Percentiles rank a stretch among this genome's conserved stretches.
Conservation (phyloP, 257 asterid species). For the Solanum sitiens region DNA sequence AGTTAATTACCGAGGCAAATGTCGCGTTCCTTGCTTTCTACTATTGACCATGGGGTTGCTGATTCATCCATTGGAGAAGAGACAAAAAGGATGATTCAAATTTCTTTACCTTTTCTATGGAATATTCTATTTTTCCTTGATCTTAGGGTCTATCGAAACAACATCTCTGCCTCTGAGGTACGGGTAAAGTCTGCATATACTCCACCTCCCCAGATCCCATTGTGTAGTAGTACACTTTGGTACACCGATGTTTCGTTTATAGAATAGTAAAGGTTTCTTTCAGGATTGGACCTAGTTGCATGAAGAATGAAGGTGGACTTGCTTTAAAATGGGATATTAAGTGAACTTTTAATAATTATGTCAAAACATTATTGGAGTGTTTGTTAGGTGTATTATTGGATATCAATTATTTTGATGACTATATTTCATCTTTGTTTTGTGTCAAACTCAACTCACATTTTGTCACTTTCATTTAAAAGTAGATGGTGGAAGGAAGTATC, state of each 20-base stretch:
- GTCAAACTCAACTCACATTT: not conserved
- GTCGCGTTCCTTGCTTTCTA: not conserved
- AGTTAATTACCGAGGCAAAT: not conserved
- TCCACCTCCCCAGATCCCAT: not conserved
- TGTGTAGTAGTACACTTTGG: not conserved
- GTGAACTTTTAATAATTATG: not conserved
- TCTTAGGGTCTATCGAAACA: not conserved
- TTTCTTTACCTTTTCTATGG: not conserved
- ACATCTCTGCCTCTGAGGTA: not conserved
- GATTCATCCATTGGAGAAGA: not conserved
- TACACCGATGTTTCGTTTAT: not conserved
- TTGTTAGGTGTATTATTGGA: not conserved
- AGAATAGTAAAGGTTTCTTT: not conserved
- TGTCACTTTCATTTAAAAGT: not conserved
- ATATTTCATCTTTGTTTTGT: not conserved
- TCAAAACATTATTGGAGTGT: not conserved
- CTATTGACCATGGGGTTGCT: not conserved
- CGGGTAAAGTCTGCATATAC: rapidly evolving
- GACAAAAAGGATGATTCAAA: not conserved
- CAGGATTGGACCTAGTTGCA: not conserved
- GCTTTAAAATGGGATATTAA: not conserved
- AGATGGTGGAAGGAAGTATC: not conserved
- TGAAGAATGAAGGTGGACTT: not conserved
- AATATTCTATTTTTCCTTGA: not conserved
- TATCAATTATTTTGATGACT: not conserved